Conservation (phyloP, 2,329 filamentous ascomycete genomes). For the Parastagonospora avenae region DNA sequence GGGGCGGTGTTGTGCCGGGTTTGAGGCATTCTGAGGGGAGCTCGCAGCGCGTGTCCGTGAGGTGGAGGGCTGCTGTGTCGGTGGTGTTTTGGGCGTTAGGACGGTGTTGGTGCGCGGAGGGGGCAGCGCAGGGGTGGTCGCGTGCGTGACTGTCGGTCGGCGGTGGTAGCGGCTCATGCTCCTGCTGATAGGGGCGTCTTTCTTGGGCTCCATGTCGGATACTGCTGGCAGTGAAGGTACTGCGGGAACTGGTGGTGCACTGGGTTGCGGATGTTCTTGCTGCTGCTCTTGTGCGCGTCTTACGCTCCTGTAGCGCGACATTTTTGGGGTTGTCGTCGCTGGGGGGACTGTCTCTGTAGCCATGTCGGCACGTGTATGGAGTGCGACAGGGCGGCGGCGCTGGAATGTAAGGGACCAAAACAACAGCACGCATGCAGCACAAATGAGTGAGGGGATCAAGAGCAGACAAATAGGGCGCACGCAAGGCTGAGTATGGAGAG, state of each 20-base stretch:
- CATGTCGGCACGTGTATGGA: slow-evolving; percentile 33
- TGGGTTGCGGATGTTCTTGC: slow-evolving; percentile 21
- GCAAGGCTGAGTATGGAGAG: slow-evolving; percentile 10
- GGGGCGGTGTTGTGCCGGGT: slow-evolving; percentile 32
- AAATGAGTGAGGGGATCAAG: slow-evolving; percentile 19
- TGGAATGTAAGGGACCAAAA: slow-evolving; percentile 19
- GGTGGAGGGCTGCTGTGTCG: slow-evolving; percentile 12
- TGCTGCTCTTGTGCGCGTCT: slow-evolving; percentile 51
- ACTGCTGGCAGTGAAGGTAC: slow-evolving; percentile 33
- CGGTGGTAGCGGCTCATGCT: slow-evolving; percentile 51
- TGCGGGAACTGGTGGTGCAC: slow-evolving; percentile 12
- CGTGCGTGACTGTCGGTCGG: slow-evolving; percentile 35
- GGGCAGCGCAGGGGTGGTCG: slow-evolving; percentile 29
- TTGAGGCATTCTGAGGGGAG: slow-evolving; percentile 30
- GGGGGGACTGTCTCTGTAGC: slow-evolving; percentile 35
- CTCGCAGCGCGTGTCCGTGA: slow-evolving; percentile 34
- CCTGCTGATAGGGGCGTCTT: slow-evolving; percentile 33
- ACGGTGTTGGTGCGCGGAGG: slow-evolving; percentile 30
- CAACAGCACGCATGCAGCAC: slow-evolving; percentile 22
- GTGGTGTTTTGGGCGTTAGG: slow-evolving; percentile 12
- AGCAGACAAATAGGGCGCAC: slow-evolving; percentile 3
- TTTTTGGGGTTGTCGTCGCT: slow-evolving; percentile 47
- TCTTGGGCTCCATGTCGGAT: slow-evolving; percentile 25
- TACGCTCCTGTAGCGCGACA: slow-evolving; percentile 65
- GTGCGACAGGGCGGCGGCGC: slow-evolving; percentile 26